These are phyloP conservation scores for Aspergillus conjunctus DNA, from an alignment of 495 filamentous ascomycete species.

Conservation along the genomic window DNA sequence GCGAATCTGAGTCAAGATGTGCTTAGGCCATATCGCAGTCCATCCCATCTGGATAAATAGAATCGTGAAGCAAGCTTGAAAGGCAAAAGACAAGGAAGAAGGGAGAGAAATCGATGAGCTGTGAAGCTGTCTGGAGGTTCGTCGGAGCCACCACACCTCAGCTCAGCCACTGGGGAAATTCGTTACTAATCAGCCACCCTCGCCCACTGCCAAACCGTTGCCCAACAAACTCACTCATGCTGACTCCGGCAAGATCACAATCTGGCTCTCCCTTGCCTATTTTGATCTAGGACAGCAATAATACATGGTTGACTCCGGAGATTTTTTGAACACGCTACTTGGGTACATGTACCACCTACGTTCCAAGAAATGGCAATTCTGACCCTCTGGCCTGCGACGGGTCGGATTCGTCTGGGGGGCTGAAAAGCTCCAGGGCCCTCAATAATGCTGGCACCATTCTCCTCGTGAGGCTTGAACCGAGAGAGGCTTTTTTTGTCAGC, in stretches of 20 bases:
- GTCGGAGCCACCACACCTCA: not conserved
- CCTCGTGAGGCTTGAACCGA: not conserved
- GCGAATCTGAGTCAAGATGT: conserved; percentile 19
- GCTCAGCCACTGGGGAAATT: conserved; percentile 11
- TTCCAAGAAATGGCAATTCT: not conserved
- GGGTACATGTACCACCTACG: not conserved
- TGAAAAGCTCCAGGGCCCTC: not conserved
- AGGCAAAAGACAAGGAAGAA: not conserved
- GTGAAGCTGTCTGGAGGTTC: not conserved
- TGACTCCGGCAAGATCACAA: not conserved
- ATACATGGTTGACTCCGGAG: not conserved
- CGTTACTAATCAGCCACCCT: conserved; percentile 1
- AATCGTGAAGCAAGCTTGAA: not conserved
- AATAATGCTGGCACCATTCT: conserved; percentile 6
- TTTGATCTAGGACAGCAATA: conserved; percentile 2
- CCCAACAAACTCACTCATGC: no score
- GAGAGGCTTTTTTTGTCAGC: not conserved
- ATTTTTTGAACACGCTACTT: not conserved
- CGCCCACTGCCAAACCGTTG: no score
- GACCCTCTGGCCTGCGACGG: not conserved
- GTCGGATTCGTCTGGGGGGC: not conserved
- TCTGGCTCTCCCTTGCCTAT: conserved; percentile 5
- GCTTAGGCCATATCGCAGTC: not conserved
- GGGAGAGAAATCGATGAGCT: not conserved
- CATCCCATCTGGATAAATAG: not conserved